Evolutionary conservation across 2,329 filamentous ascomycete species (phyloP).

Genomic region (Fusarium sp.): DNA sequence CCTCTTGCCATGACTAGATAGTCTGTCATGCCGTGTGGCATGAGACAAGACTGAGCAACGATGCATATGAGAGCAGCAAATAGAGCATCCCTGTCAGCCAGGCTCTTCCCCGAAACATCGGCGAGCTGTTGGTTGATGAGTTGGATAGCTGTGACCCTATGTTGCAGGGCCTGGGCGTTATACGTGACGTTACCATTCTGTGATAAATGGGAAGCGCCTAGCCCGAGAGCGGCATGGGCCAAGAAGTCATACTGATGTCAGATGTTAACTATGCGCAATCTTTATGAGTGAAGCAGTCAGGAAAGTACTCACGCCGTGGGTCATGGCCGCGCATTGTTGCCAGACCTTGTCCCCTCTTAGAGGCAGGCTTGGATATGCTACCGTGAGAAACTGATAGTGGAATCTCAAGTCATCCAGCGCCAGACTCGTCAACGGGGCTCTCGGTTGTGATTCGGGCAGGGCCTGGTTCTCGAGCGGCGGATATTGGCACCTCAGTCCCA

Average conservation of each 20-base stretch:
- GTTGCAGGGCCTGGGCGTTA: slow-evolving; percentile 49
- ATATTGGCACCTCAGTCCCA: slow-evolving; percentile 54
- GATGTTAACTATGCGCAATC: background rate
- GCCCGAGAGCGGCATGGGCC: slow-evolving; percentile 56
- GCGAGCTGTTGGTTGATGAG: slow-evolving; percentile 54
- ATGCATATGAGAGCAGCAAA: slow-evolving; percentile 56
- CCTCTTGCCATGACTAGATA: slow-evolving; percentile 54
- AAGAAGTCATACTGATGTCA: slow-evolving; percentile 54
- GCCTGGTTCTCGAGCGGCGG: slow-evolving; percentile 42
- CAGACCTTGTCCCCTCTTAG: slow-evolving; percentile 52
- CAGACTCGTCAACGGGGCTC: slow-evolving; percentile 48
- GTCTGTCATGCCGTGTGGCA: slow-evolving; percentile 57
- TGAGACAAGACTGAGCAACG: slow-evolving; percentile 54
- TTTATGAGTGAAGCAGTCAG: background rate
- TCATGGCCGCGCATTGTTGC: slow-evolving; percentile 53
- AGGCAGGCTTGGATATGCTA: slow-evolving; percentile 58
- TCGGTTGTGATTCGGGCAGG: slow-evolving; percentile 26
- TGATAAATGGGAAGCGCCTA: slow-evolving; percentile 57
- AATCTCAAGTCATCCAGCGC: slow-evolving; percentile 62
- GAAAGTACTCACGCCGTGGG: slow-evolving; percentile 50
- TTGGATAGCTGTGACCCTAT: slow-evolving; percentile 52
- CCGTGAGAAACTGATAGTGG: slow-evolving; percentile 66
- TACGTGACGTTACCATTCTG: slow-evolving; percentile 49
- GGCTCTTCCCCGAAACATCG: slow-evolving; percentile 41
- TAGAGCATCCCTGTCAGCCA: slow-evolving; percentile 55